Conservation (phyloP, 202 grass and related monocot species). For the Setaria viridis region DNA sequence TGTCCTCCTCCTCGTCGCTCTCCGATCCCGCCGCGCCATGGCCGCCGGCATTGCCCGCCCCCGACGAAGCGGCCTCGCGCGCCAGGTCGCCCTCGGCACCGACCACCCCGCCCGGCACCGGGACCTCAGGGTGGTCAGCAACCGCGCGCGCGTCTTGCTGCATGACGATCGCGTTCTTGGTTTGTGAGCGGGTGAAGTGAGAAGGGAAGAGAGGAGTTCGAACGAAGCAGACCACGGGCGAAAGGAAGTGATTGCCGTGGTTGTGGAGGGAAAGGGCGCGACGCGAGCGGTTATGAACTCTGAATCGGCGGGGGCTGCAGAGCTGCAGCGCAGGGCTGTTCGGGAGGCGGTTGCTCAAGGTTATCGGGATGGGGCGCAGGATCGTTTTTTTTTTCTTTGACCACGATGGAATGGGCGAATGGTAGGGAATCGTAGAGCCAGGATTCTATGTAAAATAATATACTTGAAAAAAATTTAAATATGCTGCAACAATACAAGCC, state of each 20-base stretch:
- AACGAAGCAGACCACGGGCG: background rate
- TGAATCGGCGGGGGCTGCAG: background rate
- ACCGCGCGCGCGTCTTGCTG: background rate
- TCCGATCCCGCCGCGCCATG: background rate
- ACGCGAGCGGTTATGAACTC: constrained; percentile 39
- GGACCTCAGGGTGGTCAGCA: background rate
- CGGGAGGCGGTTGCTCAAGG: no score
- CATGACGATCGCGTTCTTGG: constrained; percentile 6
- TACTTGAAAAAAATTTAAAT: no score
- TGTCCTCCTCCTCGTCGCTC: background rate
- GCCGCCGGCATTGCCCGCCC: no score
- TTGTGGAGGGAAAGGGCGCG: background rate
- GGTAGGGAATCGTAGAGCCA: no score
- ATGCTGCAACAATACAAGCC: no score
- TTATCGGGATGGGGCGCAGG: no score
- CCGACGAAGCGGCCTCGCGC: background rate
- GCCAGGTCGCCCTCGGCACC: background rate
- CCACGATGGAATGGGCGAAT: no score
- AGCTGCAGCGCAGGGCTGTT: no score
- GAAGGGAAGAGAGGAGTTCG: constrained; percentile 1
- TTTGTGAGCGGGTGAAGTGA: background rate
- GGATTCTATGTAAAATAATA: no score
- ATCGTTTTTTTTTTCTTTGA: no score
- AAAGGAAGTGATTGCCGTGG: background rate
- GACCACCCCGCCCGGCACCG: background rate